A percentile compares a stretch with the other conserved stretches of the same genome.
Evolutionary conservation across 2,329 filamentous ascomycete genomes (phyloP).

Genomic region (Arthrobotrys conoides): DNA sequence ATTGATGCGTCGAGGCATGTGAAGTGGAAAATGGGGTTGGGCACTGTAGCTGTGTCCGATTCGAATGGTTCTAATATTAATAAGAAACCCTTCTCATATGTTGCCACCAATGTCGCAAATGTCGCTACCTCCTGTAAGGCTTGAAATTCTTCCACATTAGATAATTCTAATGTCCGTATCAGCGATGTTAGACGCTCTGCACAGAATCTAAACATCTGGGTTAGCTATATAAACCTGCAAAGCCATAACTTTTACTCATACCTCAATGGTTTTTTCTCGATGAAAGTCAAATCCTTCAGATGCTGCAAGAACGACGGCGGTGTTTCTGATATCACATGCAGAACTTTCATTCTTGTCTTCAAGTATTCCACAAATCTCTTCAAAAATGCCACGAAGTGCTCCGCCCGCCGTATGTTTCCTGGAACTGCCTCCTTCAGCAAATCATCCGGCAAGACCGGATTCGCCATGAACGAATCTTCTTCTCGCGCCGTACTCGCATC

Average conservation of each 20-base stretch:
- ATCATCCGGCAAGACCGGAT: slow-evolving; percentile 93
- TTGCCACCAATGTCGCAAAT: slow-evolving; percentile 94
- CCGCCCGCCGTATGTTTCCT: slow-evolving; percentile 93
- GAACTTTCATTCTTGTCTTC: slow-evolving; percentile 97
- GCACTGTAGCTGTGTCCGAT: slow-evolving; percentile 92
- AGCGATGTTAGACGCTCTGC: slow-evolving; percentile 94
- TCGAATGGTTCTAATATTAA: slow-evolving; percentile 98
- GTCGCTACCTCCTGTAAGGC: slow-evolving; percentile 97
- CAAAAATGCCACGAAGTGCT: slow-evolving; percentile 94
- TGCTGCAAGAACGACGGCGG: slow-evolving; percentile 93
- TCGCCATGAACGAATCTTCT: slow-evolving; percentile 97
- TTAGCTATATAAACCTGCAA: slow-evolving; percentile 16
- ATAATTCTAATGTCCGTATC: slow-evolving; percentile 92
- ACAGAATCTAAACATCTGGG: slow-evolving; percentile 76
- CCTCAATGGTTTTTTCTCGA: slow-evolving; percentile 92
- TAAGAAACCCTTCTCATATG: slow-evolving; percentile 95
- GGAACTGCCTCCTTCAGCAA: slow-evolving; percentile 95
- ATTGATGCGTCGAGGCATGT: slow-evolving; percentile 97
- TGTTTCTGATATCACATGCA: slow-evolving; percentile 96
- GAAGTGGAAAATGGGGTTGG: slow-evolving; percentile 97
- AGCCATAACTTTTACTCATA: slow-evolving; percentile 30
- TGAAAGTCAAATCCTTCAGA: slow-evolving; percentile 95
- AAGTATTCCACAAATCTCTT: slow-evolving; percentile 98
- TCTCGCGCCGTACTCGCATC: slow-evolving; percentile 90
- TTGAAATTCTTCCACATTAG: slow-evolving; percentile 98